Evolutionary conservation across 1,284 basidiomycete species (phyloP).

Genomic region (Meira nashicola): DNA sequence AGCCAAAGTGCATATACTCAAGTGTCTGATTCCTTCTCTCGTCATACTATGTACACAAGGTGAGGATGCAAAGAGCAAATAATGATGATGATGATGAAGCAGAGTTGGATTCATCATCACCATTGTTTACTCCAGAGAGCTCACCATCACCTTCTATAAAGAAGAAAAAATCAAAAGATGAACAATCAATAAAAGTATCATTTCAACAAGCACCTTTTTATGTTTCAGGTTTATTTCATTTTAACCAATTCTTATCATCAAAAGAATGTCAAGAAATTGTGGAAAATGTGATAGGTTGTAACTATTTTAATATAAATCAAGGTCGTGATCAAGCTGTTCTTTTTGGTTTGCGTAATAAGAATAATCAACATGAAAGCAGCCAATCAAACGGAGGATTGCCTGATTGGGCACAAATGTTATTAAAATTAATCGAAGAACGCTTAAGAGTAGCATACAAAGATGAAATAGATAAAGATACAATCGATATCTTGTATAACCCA

Average conservation of each 20-base stretch:
- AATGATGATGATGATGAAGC: too few relatives aligned
- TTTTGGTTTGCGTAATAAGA: not conserved
- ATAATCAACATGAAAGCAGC: too few relatives aligned
- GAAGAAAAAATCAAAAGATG: not conserved
- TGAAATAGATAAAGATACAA: not conserved
- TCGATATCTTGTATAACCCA: not conserved
- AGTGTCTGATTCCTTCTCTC: too few relatives aligned
- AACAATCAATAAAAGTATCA: too few relatives aligned
- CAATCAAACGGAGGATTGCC: not conserved
- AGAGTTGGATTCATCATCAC: not conserved
- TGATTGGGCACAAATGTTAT: not conserved
- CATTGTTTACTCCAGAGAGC: not conserved
- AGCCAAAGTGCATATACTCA: too few relatives aligned
- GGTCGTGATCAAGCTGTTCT: constrained; percentile 9
- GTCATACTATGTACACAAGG: too few relatives aligned
- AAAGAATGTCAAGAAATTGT: not conserved
- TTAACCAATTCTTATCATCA: not conserved
- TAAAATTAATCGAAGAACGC: not conserved
- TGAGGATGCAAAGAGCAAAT: too few relatives aligned
- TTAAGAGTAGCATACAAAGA: not conserved
- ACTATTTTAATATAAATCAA: constrained; percentile 2
- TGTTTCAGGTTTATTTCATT: not conserved
- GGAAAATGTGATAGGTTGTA: not conserved
- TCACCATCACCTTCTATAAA: not conserved
- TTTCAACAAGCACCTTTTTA: not conserved